phyloP scores from a whole-genome alignment of 2,329 filamentous ascomycete species.

The Leptodontidium sp. region DNA sequence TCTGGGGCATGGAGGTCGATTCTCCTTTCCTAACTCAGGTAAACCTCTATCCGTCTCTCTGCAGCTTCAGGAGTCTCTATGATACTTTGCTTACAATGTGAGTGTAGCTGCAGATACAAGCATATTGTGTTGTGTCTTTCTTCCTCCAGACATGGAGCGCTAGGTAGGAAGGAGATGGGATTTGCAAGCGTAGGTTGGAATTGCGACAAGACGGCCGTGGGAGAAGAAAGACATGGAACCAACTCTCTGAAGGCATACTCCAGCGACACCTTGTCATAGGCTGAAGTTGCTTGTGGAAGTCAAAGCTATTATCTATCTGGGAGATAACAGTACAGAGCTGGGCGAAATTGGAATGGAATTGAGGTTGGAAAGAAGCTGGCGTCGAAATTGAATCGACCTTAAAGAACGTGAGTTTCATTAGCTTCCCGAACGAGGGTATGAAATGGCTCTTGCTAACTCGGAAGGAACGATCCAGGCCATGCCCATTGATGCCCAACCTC shows the following conservation, averaged over 20 bases:
- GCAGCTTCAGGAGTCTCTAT: too few relatives aligned
- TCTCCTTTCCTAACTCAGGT: not conserved
- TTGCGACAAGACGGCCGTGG: too few relatives aligned
- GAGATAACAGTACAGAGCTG: not conserved
- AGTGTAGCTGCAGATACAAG: not conserved
- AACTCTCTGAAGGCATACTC: too few relatives aligned
- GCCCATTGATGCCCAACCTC: constrained; percentile 8
- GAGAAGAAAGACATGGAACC: too few relatives aligned
- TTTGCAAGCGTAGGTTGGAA: not conserved
- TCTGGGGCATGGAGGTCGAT: not conserved
- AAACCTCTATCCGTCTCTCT: not conserved
- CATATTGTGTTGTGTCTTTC: not conserved
- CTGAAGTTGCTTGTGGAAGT: not conserved
- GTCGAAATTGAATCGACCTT: not conserved
- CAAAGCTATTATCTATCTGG: too few relatives aligned
- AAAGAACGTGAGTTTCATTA: constrained; percentile 3
- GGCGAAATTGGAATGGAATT: too few relatives aligned
- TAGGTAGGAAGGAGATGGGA: not conserved
- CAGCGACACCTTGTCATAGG: too few relatives aligned
- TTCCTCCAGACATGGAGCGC: not conserved
- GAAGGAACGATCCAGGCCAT: not conserved
- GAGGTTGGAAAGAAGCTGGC: not conserved
- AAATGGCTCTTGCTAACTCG: not conserved
- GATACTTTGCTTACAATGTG: not conserved
- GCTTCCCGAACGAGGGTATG: too few relatives aligned